Evolutionary conservation across 2,329 filamentous ascomycete species (phyloP), one percentile per base, ranked within the genome.

Genomic region (Phialophora chinensis): DNA sequence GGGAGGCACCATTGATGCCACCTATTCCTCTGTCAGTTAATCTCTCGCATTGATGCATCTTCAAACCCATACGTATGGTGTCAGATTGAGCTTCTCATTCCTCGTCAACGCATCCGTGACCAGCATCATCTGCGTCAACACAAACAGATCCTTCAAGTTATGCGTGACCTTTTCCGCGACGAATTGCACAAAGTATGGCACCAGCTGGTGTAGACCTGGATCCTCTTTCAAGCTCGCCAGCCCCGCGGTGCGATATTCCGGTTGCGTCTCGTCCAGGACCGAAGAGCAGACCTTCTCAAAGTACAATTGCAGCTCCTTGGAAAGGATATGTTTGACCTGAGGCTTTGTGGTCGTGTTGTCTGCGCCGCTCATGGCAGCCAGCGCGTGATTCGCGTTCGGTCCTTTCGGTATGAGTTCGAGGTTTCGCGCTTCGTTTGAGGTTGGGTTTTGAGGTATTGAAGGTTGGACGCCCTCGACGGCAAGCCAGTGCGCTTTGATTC

Each of bases 401-500:
- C 93, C 94, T 80, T 97, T 98, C 35, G 93, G 91, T 20, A 96
- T 85, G 33, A 97, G 85, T 74, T 97, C 93, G 75, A 93, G 90
- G 60, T 90, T 88, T 67, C 92, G 86, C 33, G 92, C 89, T 77
- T 97, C 93, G 74, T 89, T 88, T 5, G 91, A 89, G 1, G 93
- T 95, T 6, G 95, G 95, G 78, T 99, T 99, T 78, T 98, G 94
- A 1, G 94, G 93, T 73, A 98, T 97, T 0, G 93, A 91, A 1
- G 95, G 95, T 77, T 99, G 94, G 31, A 98, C 95, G 66, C 95
- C 95, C 83, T 99, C 95, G 57, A 99, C 92, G 25, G 95, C 93
- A 68, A 98, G 88, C 94, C 95, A 99, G 80, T 99, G 95, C 67
- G 92, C 95, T 93, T 75, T 49, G 25, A 1, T 10, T 49, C 17